Conservation (phyloP, 495 filamentous ascomycete species). For the Hypomontagnella submonticulosa region DNA sequence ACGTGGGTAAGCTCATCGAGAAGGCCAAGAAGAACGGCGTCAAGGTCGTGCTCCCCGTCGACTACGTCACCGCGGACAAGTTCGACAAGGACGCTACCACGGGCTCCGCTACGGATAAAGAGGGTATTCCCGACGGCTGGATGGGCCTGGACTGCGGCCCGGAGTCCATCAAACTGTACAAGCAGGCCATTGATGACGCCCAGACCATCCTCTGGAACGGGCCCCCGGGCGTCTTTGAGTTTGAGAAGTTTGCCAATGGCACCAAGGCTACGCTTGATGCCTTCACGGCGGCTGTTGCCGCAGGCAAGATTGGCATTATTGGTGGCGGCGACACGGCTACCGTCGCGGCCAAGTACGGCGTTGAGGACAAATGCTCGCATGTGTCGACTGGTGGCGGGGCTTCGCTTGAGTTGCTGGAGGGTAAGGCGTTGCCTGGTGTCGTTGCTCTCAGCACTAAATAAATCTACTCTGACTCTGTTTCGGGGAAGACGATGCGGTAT, state of each 20-base stretch:
- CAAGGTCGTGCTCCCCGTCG: constrained; percentile 90
- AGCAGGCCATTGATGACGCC: constrained; percentile 82
- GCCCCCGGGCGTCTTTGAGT: constrained; percentile 95
- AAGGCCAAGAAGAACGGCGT: constrained; percentile 98
- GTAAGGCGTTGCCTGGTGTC: constrained; percentile 96
- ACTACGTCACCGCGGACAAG: constrained; percentile 96
- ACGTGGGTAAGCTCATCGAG: constrained; percentile 83
- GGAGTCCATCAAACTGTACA: constrained; percentile 85
- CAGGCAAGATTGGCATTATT: constrained; percentile 94
- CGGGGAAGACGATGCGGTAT: constrained; percentile 25
- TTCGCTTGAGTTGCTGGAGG: constrained; percentile 94
- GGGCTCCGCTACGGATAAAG: constrained; percentile 83
- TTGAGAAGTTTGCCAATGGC: constrained; percentile 90
- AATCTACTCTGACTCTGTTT: constrained; percentile 10
- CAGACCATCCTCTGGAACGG: constrained; percentile 99
- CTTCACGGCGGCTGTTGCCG: constrained; percentile 79
- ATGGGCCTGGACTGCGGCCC: constrained; percentile 96
- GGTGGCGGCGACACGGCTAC: constrained; percentile 98
- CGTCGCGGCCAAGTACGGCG: constrained; percentile 95
- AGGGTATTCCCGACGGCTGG: constrained; percentile 95
- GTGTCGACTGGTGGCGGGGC: constrained; percentile 97
- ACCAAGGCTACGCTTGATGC: constrained; percentile 92
- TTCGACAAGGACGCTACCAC: constrained; percentile 86
- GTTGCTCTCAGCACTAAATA: constrained; percentile 80
- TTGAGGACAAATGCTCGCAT: constrained; percentile 96